A percentile compares a stretch with the other conserved stretches of the same genome.
Conservation (phyloP, 1,139 yeast species). For the Arxiozyma bovina region DNA sequence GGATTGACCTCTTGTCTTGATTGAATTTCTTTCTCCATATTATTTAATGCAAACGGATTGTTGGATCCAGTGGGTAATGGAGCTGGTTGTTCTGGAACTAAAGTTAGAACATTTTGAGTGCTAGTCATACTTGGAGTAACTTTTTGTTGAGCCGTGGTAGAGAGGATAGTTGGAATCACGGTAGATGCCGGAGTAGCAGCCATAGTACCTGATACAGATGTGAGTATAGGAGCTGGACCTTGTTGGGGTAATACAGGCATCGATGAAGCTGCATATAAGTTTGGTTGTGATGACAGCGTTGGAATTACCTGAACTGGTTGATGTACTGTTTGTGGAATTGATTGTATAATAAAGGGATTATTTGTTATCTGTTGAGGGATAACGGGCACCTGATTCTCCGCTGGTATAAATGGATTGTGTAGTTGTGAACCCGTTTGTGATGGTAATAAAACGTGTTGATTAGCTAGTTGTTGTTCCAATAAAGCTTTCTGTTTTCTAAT, state of each 20-base stretch:
- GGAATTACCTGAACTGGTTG: not conserved
- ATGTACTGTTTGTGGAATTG: slow-evolving; percentile 13
- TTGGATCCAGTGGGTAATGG: slow-evolving; percentile 4
- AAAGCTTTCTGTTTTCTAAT: slow-evolving; percentile 26
- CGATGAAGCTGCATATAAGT: not conserved
- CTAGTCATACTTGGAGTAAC: not conserved
- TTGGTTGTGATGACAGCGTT: not conserved
- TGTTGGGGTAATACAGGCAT: not conserved
- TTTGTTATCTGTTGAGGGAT: slow-evolving; percentile 9
- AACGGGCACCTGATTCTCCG: not conserved
- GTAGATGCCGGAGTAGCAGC: not conserved
- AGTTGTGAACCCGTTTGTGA: slow-evolving; percentile 11
- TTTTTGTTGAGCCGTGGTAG: not conserved
- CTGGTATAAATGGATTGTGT: slow-evolving; percentile 11
- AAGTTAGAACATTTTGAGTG: not conserved
- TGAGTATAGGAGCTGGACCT: not conserved
- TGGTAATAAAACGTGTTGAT: slow-evolving; percentile 20
- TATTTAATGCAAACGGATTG: slow-evolving; percentile 6
- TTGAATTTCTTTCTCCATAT: not conserved
- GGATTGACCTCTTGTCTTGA: slow-evolving; percentile 4
- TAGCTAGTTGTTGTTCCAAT: slow-evolving; percentile 26
- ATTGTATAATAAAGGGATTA: slow-evolving; percentile 4
- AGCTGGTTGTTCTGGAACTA: not conserved
- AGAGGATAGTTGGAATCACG: not conserved
- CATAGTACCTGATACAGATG: not conserved